Evolutionary conservation across 1,139 yeast species (phyloP).

Genomic region (Hemisphaericaspora xylofermentans): DNA sequence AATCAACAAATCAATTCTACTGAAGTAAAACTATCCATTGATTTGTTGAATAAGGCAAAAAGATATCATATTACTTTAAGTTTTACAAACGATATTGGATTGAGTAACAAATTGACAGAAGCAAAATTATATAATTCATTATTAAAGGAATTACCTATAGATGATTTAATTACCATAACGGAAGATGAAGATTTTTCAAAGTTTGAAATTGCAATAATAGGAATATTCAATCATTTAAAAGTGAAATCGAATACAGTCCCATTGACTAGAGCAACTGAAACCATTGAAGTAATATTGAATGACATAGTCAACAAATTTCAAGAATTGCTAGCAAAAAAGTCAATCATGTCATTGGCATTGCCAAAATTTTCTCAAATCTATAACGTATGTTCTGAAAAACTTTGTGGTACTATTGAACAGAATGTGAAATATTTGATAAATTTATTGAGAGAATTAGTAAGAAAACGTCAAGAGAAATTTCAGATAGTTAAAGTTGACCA

Average conservation of each 20-base stretch:
- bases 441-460: slow-evolving; percentile 68
- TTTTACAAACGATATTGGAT: slow-evolving; percentile 70
- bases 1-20: slow-evolving; percentile 57
- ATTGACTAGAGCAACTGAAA: slow-evolving; percentile 56
- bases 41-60: slow-evolving; percentile 65
- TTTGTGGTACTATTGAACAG: slow-evolving; percentile 25
- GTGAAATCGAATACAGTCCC: slow-evolving; percentile 60
- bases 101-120: slow-evolving; percentile 53
- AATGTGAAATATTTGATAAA: slow-evolving; percentile 40
- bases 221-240: slow-evolving; percentile 62
- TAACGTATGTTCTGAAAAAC: slow-evolving; percentile 15
- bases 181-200: slow-evolving; percentile 31
- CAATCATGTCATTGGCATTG: slow-evolving; percentile 29
- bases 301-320: slow-evolving; percentile 31
- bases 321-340: slow-evolving; percentile 18
- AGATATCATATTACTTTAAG: slow-evolving; percentile 78
- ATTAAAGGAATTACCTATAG: slow-evolving; percentile 69
- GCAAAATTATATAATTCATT: slow-evolving; percentile 60
- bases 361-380: slow-evolving; percentile 22
- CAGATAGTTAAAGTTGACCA: slow-evolving; percentile 61
- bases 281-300: slow-evolving; percentile 57
- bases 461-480: slow-evolving; percentile 75
- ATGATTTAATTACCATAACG: slow-evolving; percentile 53
- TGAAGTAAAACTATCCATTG: slow-evolving; percentile 59
- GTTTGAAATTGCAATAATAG: slow-evolving; percentile 43